A percentile compares a stretch with the other conserved stretches of the same genome.
Conservation (phyloP, 2,329 filamentous ascomycete genomes). For the Coniochaeta sp. region DNA sequence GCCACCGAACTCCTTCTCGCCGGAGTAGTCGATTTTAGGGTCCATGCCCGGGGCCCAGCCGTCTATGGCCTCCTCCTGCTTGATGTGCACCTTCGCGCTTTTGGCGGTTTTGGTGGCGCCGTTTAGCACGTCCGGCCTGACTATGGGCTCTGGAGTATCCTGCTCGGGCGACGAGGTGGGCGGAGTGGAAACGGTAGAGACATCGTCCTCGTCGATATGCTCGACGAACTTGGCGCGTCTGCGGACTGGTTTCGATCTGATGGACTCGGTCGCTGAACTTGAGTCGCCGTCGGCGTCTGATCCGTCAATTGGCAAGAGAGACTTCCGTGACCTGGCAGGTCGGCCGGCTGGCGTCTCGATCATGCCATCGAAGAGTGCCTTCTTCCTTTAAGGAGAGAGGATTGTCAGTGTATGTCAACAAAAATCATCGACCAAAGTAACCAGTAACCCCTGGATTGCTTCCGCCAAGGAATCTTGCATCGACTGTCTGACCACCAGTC, state of each 20-base stretch:
- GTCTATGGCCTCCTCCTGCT: constrained; percentile 34
- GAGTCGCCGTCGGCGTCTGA: constrained; percentile 44
- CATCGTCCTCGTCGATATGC: constrained; percentile 36
- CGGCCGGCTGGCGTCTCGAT: constrained; percentile 47
- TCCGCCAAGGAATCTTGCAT: neutral
- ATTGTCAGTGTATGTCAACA: neutral
- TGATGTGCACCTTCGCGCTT: constrained; percentile 13
- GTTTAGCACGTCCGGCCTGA: constrained; percentile 14
- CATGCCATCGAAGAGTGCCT: constrained; percentile 56
- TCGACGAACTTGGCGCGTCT: constrained; percentile 45
- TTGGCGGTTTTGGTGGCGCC: constrained; percentile 18
- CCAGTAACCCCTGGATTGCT: neutral
- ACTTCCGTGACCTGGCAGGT: constrained; percentile 42
- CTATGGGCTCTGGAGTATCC: constrained; percentile 14
- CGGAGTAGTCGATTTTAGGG: constrained; percentile 56
- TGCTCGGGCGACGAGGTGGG: constrained; percentile 10
- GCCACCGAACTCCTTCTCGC: constrained; percentile 79
- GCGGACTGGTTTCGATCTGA: constrained; percentile 27
- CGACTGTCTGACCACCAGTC: neutral
- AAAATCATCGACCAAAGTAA: neutral
- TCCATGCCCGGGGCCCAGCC: constrained; percentile 55
- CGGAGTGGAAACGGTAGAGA: constrained; percentile 19
- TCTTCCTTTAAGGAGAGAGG: constrained; percentile 41
- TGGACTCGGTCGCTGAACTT: constrained; percentile 36
- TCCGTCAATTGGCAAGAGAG: constrained; percentile 35